Evolutionary conservation across 1,284 basidiomycete species (phyloP).

Genomic region (Cryptococcus hybrid): DNA sequence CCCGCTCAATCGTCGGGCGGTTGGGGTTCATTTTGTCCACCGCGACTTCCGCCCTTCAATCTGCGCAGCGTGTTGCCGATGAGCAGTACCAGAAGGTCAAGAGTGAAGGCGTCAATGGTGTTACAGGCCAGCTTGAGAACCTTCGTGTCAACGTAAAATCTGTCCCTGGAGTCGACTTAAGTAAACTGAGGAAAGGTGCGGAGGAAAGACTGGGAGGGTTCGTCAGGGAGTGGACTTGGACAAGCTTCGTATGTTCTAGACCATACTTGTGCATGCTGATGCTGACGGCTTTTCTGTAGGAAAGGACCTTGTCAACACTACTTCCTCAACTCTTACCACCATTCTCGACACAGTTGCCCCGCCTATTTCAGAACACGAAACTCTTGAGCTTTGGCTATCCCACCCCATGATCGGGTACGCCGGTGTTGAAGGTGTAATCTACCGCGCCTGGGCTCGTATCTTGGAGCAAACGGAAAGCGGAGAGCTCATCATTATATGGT

Average conservation of each 20-base stretch:
- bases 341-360: constrained; percentile 96
- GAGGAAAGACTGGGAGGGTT: constrained; percentile 53
- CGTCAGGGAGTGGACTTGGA: constrained; percentile 78
- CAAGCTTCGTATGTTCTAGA: constrained; percentile 62
- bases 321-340: constrained; percentile 80
- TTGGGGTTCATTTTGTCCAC: constrained; percentile 70
- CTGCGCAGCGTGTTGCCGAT: constrained; percentile 82
- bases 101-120: constrained; percentile 59
- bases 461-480: constrained; percentile 94
- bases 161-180: constrained; percentile 73
- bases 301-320: constrained; percentile 79
- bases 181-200: constrained; percentile 64
- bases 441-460: constrained; percentile 69
- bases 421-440: constrained; percentile 93
- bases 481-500: constrained; percentile 79
- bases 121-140: constrained; percentile 24
- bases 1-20: constrained; percentile 42
- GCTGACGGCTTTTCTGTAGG: constrained; percentile 54
- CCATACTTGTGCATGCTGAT: neutral
- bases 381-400: constrained; percentile 90
- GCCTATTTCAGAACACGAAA: constrained; percentile 96
- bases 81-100: constrained; percentile 64
- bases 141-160: constrained; percentile 52
- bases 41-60: constrained; percentile 80
- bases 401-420: constrained; percentile 98